Evolutionary conservation across 148 eudicot species (phyloP), one percentile per base, ranked within the genome.

Genomic region (Oxyria digyna): DNA sequence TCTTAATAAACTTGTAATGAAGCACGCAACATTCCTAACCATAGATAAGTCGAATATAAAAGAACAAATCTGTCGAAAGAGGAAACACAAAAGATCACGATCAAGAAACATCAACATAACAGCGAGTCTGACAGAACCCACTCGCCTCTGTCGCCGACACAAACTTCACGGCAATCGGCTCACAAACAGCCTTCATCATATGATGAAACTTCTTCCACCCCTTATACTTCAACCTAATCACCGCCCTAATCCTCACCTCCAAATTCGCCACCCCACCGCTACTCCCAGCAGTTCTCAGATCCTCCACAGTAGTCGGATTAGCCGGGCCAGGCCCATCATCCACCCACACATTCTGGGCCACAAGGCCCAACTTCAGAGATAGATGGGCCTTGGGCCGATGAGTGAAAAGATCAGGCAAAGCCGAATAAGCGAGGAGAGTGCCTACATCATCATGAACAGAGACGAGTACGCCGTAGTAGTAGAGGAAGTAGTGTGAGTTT

Each of bases 161-260:
- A 18, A 66, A 66, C 14, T 66, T 66, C 11, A 66, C 46, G 17
- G 27, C 26, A 18, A 66, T 8, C 26, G 69, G 69, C 69, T 26
- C 9, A 3, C 69, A 66, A 66, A 8, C 1, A 1, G 69, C 69
- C 69, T 66, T 66, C 45, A 41, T 66, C 69, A 66, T 66, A 37
- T 66, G 69, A 18, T 66, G 69, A 37, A 37, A 66, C 45, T n/a
- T 66, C 69, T 20, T 66, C 69, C 69, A 66, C 1, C 46, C 27
- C 15, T 66, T 66, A 1, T 35, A 35, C 45, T 66, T 66, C 0
- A 66, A 66, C 69, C 69, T 8, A 3, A 46, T 66, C 42, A 41
- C 42, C 26, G 69, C 69, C 69, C 69, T 66, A 14, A 66, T 46
- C 26, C 45, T 66, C 31, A 66, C 69, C 69, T 37, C 46, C 69